Evolutionary conservation across 805 yeast genomes (phyloP).

Genomic region (Saccharomyces kudriavzevii): DNA sequence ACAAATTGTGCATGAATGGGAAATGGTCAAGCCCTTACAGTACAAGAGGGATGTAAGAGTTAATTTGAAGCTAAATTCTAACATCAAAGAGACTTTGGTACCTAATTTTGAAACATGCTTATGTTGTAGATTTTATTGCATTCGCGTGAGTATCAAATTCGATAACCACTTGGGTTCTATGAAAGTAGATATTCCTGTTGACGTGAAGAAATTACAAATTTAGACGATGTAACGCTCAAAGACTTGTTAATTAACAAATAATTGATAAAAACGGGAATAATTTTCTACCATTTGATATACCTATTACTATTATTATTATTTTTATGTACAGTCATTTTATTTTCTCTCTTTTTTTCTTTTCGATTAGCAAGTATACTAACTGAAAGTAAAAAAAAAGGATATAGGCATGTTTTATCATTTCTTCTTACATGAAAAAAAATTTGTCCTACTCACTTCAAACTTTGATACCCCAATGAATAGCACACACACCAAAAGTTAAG

Average conservation of each 20-base stretch:
- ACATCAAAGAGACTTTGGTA: conserved; percentile 41
- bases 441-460: conserved; percentile 36
- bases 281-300: not conserved
- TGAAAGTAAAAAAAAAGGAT: not conserved
- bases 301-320: not conserved
- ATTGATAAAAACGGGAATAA: not conserved
- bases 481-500: conserved; percentile 89
- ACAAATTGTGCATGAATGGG: conserved; percentile 21
- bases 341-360: not conserved
- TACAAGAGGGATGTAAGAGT: conserved; percentile 31
- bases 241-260: not conserved
- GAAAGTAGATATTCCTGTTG: conserved; percentile 32
- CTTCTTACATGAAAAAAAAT: not conserved
- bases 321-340: not conserved
- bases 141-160: conserved; percentile 41
- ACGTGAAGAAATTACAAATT: conserved; percentile 27
- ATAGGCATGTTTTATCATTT: not conserved
- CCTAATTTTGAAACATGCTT: conserved; percentile 61
- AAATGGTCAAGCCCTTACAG: conserved; percentile 24
- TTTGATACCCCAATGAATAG: conserved; percentile 92
- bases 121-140: conserved; percentile 49
- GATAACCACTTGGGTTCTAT: conserved; percentile 31
- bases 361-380: not conserved
- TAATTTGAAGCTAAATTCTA: conserved; percentile 36
- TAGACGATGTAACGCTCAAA: not conserved